Percentiles rank a stretch among this genome's conserved stretches.
Conservation (phyloP, 73 alveolate species). For the Diophrys appendiculata region DNA sequence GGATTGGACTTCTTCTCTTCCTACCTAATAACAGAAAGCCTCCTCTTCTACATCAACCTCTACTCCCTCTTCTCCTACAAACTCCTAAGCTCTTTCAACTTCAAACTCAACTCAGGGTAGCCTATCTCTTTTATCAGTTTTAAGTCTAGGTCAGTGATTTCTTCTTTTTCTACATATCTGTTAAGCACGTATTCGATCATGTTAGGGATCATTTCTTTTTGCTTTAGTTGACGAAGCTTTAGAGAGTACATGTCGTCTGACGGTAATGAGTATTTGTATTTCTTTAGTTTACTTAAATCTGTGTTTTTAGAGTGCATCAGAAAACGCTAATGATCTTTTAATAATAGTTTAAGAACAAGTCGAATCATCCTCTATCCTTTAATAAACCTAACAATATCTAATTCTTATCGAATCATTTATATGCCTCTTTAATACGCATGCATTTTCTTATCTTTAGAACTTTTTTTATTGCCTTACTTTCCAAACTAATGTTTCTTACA, state of each 20-base stretch:
- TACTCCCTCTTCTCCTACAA: too few relatives aligned
- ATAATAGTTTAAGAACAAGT: background rate
- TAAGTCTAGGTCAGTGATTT: background rate
- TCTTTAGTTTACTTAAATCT: background rate
- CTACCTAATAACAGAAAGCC: too few relatives aligned
- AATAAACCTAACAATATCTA: background rate
- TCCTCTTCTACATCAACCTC: too few relatives aligned
- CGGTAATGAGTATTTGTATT: constrained; percentile 1
- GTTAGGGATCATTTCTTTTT: background rate
- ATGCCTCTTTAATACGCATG: background rate
- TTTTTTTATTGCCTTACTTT: background rate
- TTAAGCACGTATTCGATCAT: background rate
- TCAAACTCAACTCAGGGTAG: background rate
- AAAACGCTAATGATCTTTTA: constrained; percentile 7
- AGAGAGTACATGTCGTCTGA: background rate
- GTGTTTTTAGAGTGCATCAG: background rate
- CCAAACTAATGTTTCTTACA: background rate
- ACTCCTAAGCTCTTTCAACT: background rate
- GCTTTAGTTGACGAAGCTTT: background rate
- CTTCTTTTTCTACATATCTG: background rate
- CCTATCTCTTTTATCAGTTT: background rate
- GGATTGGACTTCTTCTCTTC: too few relatives aligned
- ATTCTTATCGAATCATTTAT: background rate
- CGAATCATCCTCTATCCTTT: background rate
- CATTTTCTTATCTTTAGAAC: background rate